Evolutionary conservation across 495 filamentous ascomycete species (phyloP).

Genomic region (Tuber microsphaerosporum): DNA sequence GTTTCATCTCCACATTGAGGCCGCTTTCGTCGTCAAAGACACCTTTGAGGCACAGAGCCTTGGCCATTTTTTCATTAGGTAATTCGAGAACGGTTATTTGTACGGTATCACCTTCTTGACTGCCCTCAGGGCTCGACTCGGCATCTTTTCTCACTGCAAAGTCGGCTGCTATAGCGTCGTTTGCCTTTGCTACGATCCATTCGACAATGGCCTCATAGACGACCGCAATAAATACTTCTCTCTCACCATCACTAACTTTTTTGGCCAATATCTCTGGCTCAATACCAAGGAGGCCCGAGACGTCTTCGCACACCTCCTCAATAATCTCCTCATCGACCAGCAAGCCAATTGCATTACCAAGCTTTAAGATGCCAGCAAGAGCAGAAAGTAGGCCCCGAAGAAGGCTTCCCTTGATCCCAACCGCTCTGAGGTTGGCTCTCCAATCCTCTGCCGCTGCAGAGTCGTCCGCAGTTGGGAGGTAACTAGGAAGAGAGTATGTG

Average conservation of each 20-base stretch:
- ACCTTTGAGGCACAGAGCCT: constrained; percentile 74
- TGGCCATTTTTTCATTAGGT: constrained; percentile 69
- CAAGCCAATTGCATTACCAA: constrained; percentile 82
- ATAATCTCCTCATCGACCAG: constrained; percentile 78
- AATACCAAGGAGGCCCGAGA: constrained; percentile 72
- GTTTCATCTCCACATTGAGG: constrained; percentile 94
- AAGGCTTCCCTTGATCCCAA: constrained; percentile 82
- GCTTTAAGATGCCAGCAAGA: constrained; percentile 78
- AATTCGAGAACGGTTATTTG: constrained; percentile 84
- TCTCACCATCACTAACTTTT: constrained; percentile 74
- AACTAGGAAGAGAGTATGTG: constrained; percentile 80
- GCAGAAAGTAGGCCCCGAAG: constrained; percentile 74
- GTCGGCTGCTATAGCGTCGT: constrained; percentile 75
- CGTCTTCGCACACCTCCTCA: constrained; percentile 83
- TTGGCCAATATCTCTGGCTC: constrained; percentile 75
- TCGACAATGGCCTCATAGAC: constrained; percentile 93
- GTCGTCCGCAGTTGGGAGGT: constrained; percentile 90
- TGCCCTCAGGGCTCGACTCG: constrained; percentile 59
- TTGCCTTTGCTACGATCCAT: constrained; percentile 83
- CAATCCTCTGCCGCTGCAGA: constrained; percentile 89
- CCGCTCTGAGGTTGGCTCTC: constrained; percentile 67
- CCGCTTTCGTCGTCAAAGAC: constrained; percentile 88
- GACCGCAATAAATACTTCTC: constrained; percentile 70
- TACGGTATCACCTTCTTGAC: constrained; percentile 68
- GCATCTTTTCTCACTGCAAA: constrained; percentile 55